Evolutionary conservation across 1,284 basidiomycete genomes (phyloP), one percentile per base, ranked within the genome.

Genomic region (Omphalotus olearius): DNA sequence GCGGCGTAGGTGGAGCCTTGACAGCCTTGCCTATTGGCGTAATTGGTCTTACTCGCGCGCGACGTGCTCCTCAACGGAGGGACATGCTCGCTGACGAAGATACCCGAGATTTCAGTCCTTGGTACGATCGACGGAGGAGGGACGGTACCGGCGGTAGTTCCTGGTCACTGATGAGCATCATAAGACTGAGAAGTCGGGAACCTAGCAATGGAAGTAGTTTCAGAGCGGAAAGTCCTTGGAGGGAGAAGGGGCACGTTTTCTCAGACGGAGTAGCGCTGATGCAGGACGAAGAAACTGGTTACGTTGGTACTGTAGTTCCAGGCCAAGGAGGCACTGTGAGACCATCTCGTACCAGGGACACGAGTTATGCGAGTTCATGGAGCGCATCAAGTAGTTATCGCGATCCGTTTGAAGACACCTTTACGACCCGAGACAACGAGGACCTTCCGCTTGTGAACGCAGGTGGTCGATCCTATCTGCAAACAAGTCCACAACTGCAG

Each of bases 21-120:
- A 51, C 54, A 41, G 47, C 50, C 13, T 35, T 56, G 23, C 48
- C 50, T 41, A 56, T 59, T 23, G 57, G 57, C 14, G 52, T 62
- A 10, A 23, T 63, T 14, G 60, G 60, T n/a, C 30, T 64, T 1
- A 54, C 55, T 6, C 48, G 44, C 7, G 56, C 56, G 33, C 63
- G 62, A 13, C 64, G 56, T 36, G 57, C 60, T 13, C 61, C 60
- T 10, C 62, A 68, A 54, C 69, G 85, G 33, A 72, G 75, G 26
- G 86, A 90, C 62, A 89, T 90, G 79, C 75, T 90, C 33, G 86
- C 80, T 1, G 86, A 90, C 54, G 87, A 90, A 65, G 87, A 90
- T 60, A 73, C 76, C 1, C 69, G 74, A 11, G 74, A 79, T 17
- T 80, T 84, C 51, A 72, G 68, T 10, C 28, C 61, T 33, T 65